These are phyloP conservation scores for Rhododendron vialii DNA, from an alignment of 148 eudicot species.

Conservation along the genomic window DNA sequence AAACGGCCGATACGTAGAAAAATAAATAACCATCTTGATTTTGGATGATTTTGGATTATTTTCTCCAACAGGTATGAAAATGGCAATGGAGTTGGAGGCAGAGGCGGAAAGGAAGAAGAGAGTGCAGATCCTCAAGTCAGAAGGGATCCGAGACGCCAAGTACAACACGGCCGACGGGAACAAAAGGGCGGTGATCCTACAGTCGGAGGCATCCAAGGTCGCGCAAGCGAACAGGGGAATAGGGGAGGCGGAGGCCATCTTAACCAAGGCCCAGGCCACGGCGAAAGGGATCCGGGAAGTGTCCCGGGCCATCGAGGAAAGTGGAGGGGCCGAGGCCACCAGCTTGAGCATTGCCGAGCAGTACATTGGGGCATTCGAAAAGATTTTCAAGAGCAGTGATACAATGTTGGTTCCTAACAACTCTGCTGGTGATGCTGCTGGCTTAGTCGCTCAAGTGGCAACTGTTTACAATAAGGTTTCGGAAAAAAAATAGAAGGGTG, in stretches of 20 bases:
- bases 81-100: slow-evolving; percentile 1
- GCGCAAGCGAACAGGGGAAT: neutral
- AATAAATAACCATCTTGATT: neutral
- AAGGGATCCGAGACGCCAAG: neutral
- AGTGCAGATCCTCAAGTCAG: neutral
- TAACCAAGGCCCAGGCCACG: neutral
- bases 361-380: neutral
- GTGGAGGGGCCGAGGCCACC: neutral
- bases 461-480: neutral
- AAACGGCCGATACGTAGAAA: too few relatives aligned
- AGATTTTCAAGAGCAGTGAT: neutral
- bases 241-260: neutral
- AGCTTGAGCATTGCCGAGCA: neutral
- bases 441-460: neutral
- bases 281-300: neutral
- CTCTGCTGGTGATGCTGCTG: neutral
- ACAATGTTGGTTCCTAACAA: neutral
- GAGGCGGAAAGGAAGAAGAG: slow-evolving; percentile 4
- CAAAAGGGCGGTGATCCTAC: neutral
- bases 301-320: neutral
- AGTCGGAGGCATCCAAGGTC: neutral
- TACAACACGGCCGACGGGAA: neutral
- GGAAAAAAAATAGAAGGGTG: neutral
- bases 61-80: neutral
- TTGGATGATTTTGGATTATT: neutral